Evolutionary conservation across 1,284 basidiomycete genomes (phyloP), one percentile per base, ranked within the genome.

Genomic region (Irpex rosettiformis): DNA sequence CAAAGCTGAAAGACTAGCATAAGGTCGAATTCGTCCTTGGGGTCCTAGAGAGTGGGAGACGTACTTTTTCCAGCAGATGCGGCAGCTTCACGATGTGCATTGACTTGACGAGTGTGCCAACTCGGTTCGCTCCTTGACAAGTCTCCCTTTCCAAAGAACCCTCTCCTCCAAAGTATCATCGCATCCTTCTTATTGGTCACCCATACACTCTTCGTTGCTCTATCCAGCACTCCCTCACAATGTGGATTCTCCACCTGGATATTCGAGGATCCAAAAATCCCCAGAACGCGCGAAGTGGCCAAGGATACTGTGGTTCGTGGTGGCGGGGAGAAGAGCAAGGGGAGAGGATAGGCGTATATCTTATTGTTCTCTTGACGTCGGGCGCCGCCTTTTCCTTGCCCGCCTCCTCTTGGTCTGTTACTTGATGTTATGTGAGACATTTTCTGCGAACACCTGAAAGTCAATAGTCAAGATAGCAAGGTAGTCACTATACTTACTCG

Each of bases 131-230:
- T 96, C 56, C 97, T 76, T 37, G 92, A 95, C 52, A 99, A 76
- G 67, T 90, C 90, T 1, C 97, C 97, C 72, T 99, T 99, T 21
- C 97, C 96, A 71, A 98, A 99, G 77, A 98, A 98, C 0, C 97
- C 96, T 59, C 91, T 78, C 48, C 84, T 79, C 92, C 97, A 99
- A 25, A 99, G 79, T 1, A 88, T 74, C 64, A 78, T 77, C 37
- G 85, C 83, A 68, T 93, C 84, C 22, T 73, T 76, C 24, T 76
- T 70, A 59, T 87, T 81, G 0, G 79, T 74, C 1, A 96, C 80
- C 91, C 93, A 96, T 7, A 96, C 89, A 0, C 89, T 91, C 29
- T 83, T 83, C 16, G 93, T 93, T 1, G 79, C 68, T 1, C 79
- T 70, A 68, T 96, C 94, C 61, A 90, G 87, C 3, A 85, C 67